Percentiles rank a stretch among this genome's conserved stretches.
These are phyloP conservation scores for Cydonia oblonga DNA, from an alignment of 331 rosid genomes.

Conservation along the genomic window DNA sequence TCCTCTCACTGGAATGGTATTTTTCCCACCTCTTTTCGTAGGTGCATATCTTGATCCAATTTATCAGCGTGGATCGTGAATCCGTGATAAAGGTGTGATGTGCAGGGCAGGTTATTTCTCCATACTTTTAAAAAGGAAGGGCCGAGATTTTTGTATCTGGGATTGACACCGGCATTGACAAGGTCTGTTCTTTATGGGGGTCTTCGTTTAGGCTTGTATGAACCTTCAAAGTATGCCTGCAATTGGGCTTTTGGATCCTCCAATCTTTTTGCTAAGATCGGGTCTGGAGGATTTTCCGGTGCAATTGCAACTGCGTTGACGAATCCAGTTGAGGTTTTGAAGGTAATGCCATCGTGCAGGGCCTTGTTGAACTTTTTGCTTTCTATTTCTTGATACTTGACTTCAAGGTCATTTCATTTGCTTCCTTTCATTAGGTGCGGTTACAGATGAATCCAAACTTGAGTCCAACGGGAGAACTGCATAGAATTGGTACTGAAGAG, in stretches of 20 bases:
- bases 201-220: constrained; percentile 89
- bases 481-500: constrained; percentile 55
- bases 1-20: constrained; percentile 89
- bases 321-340: constrained; percentile 85
- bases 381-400: background rate
- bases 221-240: constrained; percentile 81
- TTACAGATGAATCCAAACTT: constrained; percentile 74
- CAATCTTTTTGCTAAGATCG: constrained; percentile 71
- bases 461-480: constrained; percentile 45
- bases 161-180: constrained; percentile 78
- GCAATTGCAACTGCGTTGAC: constrained; percentile 74
- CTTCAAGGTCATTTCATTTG: constrained; percentile 19
- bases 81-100: constrained; percentile 12
- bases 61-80: constrained; percentile 11
- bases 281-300: constrained; percentile 75
- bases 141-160: constrained; percentile 69
- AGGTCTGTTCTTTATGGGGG: constrained; percentile 95
- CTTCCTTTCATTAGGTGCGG: constrained; percentile 56
- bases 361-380: background rate
- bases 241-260: constrained; percentile 70
- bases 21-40: constrained; percentile 9
- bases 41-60: constrained; percentile 10
- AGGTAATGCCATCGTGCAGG: constrained; percentile 34
- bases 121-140: constrained; percentile 66
- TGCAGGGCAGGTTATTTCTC: constrained; percentile 59